phyloP scores from a whole-genome alignment of 2,329 filamentous ascomycete species.

The Claviceps pusilla region DNA sequence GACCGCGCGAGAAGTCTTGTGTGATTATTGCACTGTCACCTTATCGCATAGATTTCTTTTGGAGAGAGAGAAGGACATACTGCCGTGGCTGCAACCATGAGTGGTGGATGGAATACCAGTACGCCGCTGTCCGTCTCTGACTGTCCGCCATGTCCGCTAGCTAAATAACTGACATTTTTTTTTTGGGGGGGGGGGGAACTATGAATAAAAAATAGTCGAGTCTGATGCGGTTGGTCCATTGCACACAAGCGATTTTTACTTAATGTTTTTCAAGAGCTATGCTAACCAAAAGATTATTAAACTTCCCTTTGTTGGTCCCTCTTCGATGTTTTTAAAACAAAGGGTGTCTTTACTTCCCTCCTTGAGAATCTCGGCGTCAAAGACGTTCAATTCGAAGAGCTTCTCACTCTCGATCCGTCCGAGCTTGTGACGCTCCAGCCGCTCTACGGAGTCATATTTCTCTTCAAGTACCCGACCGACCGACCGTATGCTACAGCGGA shows the following conservation, averaged over 20 bases:
- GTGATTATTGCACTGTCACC: not conserved
- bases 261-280: not conserved
- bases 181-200: not conserved
- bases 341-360: constrained; percentile 94
- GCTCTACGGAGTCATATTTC: constrained; percentile 92
- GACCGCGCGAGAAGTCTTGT: not conserved
- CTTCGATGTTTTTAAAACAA: not conserved
- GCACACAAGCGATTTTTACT: not conserved
- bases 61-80: not conserved
- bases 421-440: constrained; percentile 56
- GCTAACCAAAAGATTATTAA: not conserved
- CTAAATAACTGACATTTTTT: not conserved
- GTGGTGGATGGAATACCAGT: constrained; percentile 90
- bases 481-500: constrained; percentile 42
- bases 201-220: constrained; percentile 44
- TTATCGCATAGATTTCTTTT: not conserved
- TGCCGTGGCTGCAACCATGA: constrained; percentile 31
- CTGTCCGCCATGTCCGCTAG: not conserved
- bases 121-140: constrained; percentile 15
- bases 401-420: constrained; percentile 73
- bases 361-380: constrained; percentile 83
- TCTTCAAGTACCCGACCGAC: constrained; percentile 88
- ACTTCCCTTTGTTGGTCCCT: too few species aligned
- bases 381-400: constrained; percentile 91
- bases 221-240: constrained; percentile 65